Conservation (phyloP, 2,329 filamentous ascomycete genomes). For the Aspergillus aculeatus region DNA sequence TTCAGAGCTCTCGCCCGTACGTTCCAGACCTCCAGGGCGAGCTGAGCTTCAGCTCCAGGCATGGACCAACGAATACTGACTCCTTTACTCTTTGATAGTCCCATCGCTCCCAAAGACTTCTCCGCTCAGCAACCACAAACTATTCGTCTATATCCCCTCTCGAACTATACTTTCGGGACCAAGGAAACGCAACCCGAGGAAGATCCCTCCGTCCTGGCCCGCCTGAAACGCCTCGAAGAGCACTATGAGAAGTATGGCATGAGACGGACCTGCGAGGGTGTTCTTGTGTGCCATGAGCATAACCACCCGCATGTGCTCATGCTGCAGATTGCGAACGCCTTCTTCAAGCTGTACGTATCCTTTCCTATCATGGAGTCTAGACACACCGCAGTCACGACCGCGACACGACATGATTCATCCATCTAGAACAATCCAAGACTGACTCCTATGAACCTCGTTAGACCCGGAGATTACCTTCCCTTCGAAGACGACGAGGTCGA, state of each 20-base stretch:
- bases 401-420: background rate
- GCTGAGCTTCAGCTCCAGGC: background rate
- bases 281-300: constrained; percentile 97
- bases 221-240: constrained; percentile 90
- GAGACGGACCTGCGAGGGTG: constrained; percentile 94
- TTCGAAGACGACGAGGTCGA: constrained; percentile 84
- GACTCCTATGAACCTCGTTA: constrained; percentile 28
- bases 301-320: constrained; percentile 98
- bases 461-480: constrained; percentile 87
- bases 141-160: constrained; percentile 88
- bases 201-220: constrained; percentile 89
- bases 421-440: background rate
- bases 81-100: constrained; percentile 44
- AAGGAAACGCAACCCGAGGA: constrained; percentile 98
- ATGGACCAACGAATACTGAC: background rate
- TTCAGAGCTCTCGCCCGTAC: constrained; percentile 72
- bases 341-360: constrained; percentile 80
- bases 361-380: background rate
- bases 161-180: constrained; percentile 98
- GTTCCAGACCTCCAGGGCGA: constrained; percentile 22
- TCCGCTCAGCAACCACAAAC: constrained; percentile 84
- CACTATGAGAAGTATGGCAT: constrained; percentile 91
- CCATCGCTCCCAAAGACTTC: constrained; percentile 78
- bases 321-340: constrained; percentile 98
- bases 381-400: background rate